Evolutionary conservation across 208 protist species (phyloP).

Genomic region (Trypanosoma mega): DNA sequence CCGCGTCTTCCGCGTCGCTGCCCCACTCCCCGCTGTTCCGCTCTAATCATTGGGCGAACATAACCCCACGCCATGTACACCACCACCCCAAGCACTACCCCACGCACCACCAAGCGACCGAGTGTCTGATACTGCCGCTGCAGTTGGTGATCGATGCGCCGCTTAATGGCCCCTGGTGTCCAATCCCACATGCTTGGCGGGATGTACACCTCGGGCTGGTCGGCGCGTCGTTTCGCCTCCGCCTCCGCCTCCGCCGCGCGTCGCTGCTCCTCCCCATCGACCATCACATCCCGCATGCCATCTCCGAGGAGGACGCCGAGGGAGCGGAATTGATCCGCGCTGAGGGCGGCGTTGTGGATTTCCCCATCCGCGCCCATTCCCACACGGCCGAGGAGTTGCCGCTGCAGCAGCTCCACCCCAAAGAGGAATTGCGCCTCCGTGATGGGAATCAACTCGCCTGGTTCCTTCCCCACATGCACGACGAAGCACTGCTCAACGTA

Average conservation of each 20-base stretch:
- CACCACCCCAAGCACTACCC: slow-evolving; percentile 38
- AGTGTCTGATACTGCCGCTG: slow-evolving; percentile 55
- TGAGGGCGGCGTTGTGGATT: slow-evolving; percentile 68
- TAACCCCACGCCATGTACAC: slow-evolving; percentile 52
- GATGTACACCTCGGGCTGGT: slow-evolving; percentile 26
- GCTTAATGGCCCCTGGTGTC: slow-evolving; percentile 56
- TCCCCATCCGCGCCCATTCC: slow-evolving; percentile 26
- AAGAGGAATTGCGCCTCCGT: slow-evolving; percentile 81
- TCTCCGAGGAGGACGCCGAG: slow-evolving; percentile 67
- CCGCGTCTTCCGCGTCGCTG: slow-evolving; percentile 3
- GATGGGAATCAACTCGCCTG: slow-evolving; percentile 72
- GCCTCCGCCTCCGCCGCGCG: slow-evolving; percentile 27
- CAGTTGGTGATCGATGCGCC: slow-evolving; percentile 65
- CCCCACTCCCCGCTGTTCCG: background rate
- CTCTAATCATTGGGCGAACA: background rate
- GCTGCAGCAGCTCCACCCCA: slow-evolving; percentile 72
- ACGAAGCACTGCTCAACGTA: slow-evolving; percentile 87
- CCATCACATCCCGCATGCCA: slow-evolving; percentile 59
- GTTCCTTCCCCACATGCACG: slow-evolving; percentile 76
- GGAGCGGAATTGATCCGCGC: slow-evolving; percentile 80
- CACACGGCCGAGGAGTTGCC: slow-evolving; percentile 45
- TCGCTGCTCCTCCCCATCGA: slow-evolving; percentile 61
- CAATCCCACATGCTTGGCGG: slow-evolving; percentile 82
- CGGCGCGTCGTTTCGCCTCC: slow-evolving; percentile 18
- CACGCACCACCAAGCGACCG: slow-evolving; percentile 62